Evolutionary conservation across 805 yeast genomes (phyloP).

Genomic region (Lipomyces yamanashiensis): DNA sequence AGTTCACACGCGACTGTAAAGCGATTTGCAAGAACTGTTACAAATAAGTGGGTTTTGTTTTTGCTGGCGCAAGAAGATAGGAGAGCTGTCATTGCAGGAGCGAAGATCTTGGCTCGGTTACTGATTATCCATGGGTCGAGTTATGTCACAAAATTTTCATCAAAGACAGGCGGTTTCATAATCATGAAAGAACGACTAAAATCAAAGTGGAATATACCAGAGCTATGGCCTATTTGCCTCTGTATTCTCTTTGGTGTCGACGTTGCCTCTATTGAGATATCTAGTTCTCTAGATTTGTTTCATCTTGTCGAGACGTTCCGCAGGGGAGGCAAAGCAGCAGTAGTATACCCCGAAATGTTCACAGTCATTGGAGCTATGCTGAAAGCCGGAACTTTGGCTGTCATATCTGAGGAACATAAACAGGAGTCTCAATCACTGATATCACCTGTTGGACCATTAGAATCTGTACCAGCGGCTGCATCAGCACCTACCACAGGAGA

Average conservation of each 20-base stretch:
- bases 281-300: conserved; percentile 28
- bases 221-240: conserved; percentile 44
- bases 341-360: conserved; percentile 37
- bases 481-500: background rate
- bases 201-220: conserved; percentile 56
- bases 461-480: background rate
- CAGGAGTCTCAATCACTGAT: conserved; percentile 12
- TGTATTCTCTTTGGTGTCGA: conserved; percentile 49
- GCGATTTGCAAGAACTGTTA: conserved; percentile 58
- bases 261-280: conserved; percentile 41
- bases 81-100: conserved; percentile 45
- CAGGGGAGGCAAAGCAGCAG: conserved; percentile 33
- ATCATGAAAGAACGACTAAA: conserved; percentile 54
- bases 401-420: conserved; percentile 29
- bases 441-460: background rate
- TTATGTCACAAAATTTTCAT: conserved; percentile 53
- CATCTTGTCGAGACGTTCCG: conserved; percentile 32
- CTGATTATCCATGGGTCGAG: conserved; percentile 54
- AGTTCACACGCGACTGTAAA: conserved; percentile 44
- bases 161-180: conserved; percentile 50
- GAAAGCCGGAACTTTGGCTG: conserved; percentile 34
- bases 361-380: conserved; percentile 38
- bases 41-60: conserved; percentile 68
- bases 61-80: conserved; percentile 52
- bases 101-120: conserved; percentile 57